These are phyloP conservation scores for Solanum hybrid DNA, from an alignment of 305 asterid genomes.

Conservation along the genomic window DNA sequence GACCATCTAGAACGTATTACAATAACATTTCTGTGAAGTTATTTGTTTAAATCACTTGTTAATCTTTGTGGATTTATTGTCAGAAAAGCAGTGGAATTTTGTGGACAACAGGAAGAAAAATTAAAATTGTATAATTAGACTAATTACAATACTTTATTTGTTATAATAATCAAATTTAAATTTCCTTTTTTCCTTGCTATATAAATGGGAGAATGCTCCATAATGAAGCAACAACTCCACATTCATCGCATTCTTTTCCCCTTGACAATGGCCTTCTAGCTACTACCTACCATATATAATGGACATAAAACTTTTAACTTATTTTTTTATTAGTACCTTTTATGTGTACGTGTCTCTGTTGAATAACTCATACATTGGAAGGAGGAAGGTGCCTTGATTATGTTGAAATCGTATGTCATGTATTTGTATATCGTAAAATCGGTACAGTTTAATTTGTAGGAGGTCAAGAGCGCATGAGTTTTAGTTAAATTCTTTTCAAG, in stretches of 20 bases:
- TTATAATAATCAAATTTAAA: background rate
- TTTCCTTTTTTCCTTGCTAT: background rate
- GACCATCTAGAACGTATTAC: background rate
- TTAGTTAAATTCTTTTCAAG: too few relatives aligned
- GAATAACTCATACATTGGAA: background rate
- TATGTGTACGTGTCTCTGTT: background rate
- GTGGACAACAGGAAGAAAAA: background rate
- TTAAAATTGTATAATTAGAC: background rate
- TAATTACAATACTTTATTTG: background rate
- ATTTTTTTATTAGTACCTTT: background rate
- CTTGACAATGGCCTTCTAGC: background rate
- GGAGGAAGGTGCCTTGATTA: background rate
- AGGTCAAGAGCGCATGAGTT: background rate
- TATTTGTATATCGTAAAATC: too few relatives aligned
- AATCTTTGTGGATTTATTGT: background rate
- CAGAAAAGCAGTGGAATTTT: background rate
- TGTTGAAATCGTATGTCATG: background rate
- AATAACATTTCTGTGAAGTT: background rate
- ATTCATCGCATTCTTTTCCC: background rate
- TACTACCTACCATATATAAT: background rate
- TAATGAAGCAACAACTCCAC: background rate
- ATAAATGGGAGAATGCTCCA: background rate
- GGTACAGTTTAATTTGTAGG: background rate
- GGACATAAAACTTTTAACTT: background rate
- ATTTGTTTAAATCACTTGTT: background rate